These are phyloP conservation scores for Pichia scutulata DNA, from an alignment of 805 yeast genomes.

Conservation along the genomic window DNA sequence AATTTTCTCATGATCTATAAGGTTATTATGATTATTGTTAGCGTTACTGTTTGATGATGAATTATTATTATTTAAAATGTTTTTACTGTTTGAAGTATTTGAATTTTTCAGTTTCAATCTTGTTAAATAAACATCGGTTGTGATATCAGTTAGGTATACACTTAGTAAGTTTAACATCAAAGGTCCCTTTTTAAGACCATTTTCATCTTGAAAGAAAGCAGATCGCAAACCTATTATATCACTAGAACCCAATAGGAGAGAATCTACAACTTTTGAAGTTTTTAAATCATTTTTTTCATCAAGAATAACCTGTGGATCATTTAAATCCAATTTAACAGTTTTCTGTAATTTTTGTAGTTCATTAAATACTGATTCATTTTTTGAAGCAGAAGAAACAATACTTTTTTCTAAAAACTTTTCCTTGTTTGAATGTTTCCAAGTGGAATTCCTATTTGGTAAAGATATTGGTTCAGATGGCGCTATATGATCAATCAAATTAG, in stretches of 20 bases:
- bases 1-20: not conserved
- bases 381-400: not conserved
- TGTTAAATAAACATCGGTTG: constrained; percentile 27
- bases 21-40: too few species aligned
- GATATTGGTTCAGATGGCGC: constrained; percentile 5
- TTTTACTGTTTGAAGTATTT: not conserved
- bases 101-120: not conserved
- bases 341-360: not conserved
- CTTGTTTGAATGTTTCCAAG: constrained; percentile 7
- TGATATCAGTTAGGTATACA: constrained; percentile 48
- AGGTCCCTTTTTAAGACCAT: constrained; percentile 74
- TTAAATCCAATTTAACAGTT: not conserved
- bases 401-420: constrained; percentile 2
- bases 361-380: not conserved
- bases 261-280: constrained; percentile 33
- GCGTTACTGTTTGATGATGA: too few species aligned
- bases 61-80: not conserved
- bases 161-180: constrained; percentile 67
- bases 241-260: constrained; percentile 61
- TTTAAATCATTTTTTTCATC: constrained; percentile 21
- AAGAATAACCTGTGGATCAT: constrained; percentile 14
- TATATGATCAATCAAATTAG: not conserved
- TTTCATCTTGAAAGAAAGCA: constrained; percentile 67
- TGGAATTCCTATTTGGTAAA: constrained; percentile 6
- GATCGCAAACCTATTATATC: constrained; percentile 71